Evolutionary conservation across 768 basidiomycete genomes (phyloP).

Genomic region (Auricularia heimuer): DNA sequence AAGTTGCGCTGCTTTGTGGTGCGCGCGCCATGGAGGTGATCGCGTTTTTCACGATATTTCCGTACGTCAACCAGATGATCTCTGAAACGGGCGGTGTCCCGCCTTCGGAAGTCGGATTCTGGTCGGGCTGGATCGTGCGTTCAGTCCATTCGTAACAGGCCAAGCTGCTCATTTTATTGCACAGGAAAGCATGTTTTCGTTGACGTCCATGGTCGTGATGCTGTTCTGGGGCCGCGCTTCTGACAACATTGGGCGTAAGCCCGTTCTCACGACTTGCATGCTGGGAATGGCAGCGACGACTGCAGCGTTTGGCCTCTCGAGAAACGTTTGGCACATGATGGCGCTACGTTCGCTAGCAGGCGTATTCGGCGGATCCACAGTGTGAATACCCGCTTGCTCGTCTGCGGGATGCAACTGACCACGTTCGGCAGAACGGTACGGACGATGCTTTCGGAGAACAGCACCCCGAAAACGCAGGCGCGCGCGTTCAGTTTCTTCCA

Average conservation of each 20-base stretch:
- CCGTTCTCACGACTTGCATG: constrained; percentile 8
- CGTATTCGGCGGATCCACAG: constrained; percentile 31
- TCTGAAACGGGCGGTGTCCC: constrained; percentile 3
- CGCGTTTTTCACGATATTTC: constrained; percentile 12
- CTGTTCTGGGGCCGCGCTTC: constrained; percentile 8
- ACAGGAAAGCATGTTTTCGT: constrained; percentile 8
- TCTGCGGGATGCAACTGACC: not conserved
- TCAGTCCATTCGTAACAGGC: not conserved
- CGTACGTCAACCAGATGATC: constrained; percentile 10
- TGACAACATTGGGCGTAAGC: constrained; percentile 9
- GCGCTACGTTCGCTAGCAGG: constrained; percentile 8
- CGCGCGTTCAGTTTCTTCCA: constrained; percentile 6
- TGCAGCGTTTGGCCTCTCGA: constrained; percentile 8
- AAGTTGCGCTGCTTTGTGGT: constrained; percentile 10
- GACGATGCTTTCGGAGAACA: constrained; percentile 5
- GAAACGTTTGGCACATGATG: constrained; percentile 11
- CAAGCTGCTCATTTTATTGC: not conserved
- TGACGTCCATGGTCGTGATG: constrained; percentile 9
- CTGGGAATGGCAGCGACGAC: constrained; percentile 5
- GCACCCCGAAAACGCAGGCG: constrained; percentile 4
- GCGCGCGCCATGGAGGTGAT: constrained; percentile 9
- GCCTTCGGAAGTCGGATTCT: constrained; percentile 1
- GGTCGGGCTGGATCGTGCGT: constrained; percentile 8
- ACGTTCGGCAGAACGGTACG: constrained; percentile 1
- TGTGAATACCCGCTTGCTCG: constrained; percentile 6